Percentiles rank a stretch among this genome's conserved stretches.
Conservation (phyloP, 2,329 filamentous ascomycete species). For the Aspergillus sojae region DNA sequence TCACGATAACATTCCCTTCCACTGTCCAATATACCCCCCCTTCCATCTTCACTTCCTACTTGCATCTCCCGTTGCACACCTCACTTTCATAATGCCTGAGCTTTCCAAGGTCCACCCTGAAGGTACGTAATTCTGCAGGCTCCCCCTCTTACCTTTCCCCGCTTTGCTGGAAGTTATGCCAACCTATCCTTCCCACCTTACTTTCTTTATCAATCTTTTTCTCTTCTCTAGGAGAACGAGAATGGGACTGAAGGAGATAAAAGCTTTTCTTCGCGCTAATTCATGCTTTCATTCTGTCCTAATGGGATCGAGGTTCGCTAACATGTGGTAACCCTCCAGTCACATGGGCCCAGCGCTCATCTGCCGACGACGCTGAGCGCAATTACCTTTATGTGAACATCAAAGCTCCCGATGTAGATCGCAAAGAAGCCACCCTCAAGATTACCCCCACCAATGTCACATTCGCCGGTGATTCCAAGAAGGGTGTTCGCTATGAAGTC, state of each 20-base stretch:
- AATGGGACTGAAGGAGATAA: background rate
- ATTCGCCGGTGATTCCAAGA: constrained; percentile 82
- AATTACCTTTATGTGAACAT: constrained; percentile 97
- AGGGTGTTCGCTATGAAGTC: constrained; percentile 85
- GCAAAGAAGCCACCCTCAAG: constrained; percentile 76
- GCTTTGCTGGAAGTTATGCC: constrained; percentile 23
- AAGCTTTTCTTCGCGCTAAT: background rate
- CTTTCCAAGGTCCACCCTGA: constrained; percentile 46
- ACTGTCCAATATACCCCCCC: background rate
- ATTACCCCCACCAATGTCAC: constrained; percentile 74
- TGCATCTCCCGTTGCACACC: constrained; percentile 10
- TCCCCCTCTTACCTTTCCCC: constrained; percentile 30
- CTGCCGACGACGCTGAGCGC: constrained; percentile 73
- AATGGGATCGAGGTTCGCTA: constrained; percentile 7
- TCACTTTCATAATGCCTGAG: constrained; percentile 27
- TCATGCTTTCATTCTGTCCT: constrained; percentile 6
- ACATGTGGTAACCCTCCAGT: constrained; percentile 58
- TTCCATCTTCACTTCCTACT: constrained; percentile 9
- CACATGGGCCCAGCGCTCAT: constrained; percentile 97
- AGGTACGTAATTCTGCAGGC: constrained; percentile 42
- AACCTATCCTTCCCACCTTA: constrained; percentile 5
- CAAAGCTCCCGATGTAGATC: constrained; percentile 79
- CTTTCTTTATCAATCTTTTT: background rate
- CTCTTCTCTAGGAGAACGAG: background rate
- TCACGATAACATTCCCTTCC: constrained; percentile 6